Conservation (phyloP, 1,284 basidiomycete genomes). For the Phenoliferia sp. region DNA sequence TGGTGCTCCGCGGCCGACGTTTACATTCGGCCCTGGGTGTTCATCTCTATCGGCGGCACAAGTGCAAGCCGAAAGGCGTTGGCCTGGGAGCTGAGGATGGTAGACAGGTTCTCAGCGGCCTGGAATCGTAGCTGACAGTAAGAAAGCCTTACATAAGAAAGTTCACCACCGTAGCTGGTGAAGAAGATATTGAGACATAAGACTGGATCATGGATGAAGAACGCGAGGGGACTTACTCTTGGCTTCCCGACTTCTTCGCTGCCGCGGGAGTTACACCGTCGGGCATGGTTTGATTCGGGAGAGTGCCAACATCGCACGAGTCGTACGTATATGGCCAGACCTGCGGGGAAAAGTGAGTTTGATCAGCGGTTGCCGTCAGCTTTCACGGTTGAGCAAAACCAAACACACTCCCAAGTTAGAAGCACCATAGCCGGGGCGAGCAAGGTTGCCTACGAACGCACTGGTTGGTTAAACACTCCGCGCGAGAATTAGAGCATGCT, state of each 20-base stretch:
- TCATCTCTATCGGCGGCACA: slow-evolving; percentile 36
- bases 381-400: no score
- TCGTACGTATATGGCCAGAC: slow-evolving; percentile 76
- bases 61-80: slow-evolving; percentile 46
- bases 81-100: slow-evolving; percentile 47
- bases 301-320: slow-evolving; percentile 57
- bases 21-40: slow-evolving; percentile 45
- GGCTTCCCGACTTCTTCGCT: slow-evolving; percentile 27
- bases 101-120: no score
- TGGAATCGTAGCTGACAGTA: neutral
- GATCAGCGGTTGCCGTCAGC: no score
- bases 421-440: slow-evolving; percentile 71
- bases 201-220: neutral
- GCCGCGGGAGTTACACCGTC: slow-evolving; percentile 34
- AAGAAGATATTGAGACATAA: neutral
- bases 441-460: slow-evolving; percentile 62
- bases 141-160: slow-evolving; percentile 27
- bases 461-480: neutral
- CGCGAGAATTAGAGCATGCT: neutral
- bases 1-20: slow-evolving; percentile 47
- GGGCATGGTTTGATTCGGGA: slow-evolving; percentile 61
- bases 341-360: neutral
- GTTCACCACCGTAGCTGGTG: slow-evolving; percentile 39
- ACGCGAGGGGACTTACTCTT: neutral
- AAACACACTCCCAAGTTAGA: slow-evolving; percentile 69